Evolutionary conservation across 176 grass and related monocot genomes (phyloP), one percentile per base, ranked within the genome.

Genomic region (Canna indica): DNA sequence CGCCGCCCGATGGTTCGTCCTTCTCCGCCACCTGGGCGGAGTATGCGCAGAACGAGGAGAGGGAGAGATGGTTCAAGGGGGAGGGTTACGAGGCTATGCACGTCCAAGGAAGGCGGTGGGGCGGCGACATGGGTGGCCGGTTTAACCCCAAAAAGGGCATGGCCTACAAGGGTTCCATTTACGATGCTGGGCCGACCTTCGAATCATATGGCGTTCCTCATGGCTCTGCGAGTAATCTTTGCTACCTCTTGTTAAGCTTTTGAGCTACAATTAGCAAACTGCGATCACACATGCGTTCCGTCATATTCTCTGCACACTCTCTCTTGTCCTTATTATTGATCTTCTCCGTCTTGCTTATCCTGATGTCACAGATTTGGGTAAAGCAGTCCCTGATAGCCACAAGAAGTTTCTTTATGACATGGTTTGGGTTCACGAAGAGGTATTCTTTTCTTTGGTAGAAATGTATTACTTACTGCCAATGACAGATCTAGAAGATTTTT

Each of bases 381-480:
- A 87, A 73, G 83, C 86, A 68, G 72, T 97, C 36, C 88, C 93
- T 66, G 84, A 87, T 32, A 71, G 83, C 52, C 94, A 97, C 64
- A 97, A 92, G 73, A 90, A 63, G 59, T 97, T 97, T 75, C 72
- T 97, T 28, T 77, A 18, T 31, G 82, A 97, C 39, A 74, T 97
- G 68, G 84, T 97, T 71, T 97, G 88, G 88, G 68, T 92, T 72
- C 86, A 92, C 56, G 94, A 90, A 81, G 94, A 92, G 89, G 94
- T 92, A 79, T 47, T 73, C 9, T 3, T 75, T 16, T 5, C 27
- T 71, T 41, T 27, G 14, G 18, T 46, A 58, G 1, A 25, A 47
- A 11, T 33, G 36, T 34, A 28, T 4, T 20, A 12, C 35, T 57
- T 59, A 18, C 16, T n/a, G 26, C 13, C n/a, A n/a, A n/a, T n/a